phyloP scores from a whole-genome alignment of 1,284 basidiomycete species.

The Austroboletus olivaceoglutinosus region DNA sequence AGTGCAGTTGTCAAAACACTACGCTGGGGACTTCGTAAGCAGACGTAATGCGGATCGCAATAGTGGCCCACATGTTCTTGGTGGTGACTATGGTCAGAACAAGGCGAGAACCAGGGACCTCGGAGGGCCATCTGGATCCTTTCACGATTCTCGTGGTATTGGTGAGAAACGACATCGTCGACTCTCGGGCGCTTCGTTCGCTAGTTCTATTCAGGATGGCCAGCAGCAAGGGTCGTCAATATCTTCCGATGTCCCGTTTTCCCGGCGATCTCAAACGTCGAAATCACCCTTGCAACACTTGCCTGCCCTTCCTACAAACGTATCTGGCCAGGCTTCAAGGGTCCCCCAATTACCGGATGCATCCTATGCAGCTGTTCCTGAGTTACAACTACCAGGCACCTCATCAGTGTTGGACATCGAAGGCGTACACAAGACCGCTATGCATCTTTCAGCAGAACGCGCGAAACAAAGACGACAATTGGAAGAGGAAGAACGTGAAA shows the following conservation, averaged over 20 bases:
- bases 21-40: slow-evolving; percentile 16
- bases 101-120: slow-evolving; percentile 20
- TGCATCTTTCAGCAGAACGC: slow-evolving; percentile 88
- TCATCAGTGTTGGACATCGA: slow-evolving; percentile 58
- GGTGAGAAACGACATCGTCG: slow-evolving; percentile 28
- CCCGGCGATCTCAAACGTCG: slow-evolving; percentile 25
- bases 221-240: slow-evolving; percentile 23
- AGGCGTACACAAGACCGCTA: slow-evolving; percentile 74
- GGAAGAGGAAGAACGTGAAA: slow-evolving; percentile 85
- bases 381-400: slow-evolving; percentile 36
- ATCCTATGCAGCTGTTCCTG: slow-evolving; percentile 38
- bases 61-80: slow-evolving; percentile 5
- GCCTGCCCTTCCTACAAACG: slow-evolving; percentile 26
- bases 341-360: slow-evolving; percentile 36
- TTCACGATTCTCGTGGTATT: slow-evolving; percentile 18
- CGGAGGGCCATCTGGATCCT: slow-evolving; percentile 9
- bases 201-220: slow-evolving; percentile 26
- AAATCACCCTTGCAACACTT: slow-evolving; percentile 36
- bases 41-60: slow-evolving; percentile 24
- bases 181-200: slow-evolving; percentile 27
- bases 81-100: slow-evolving; percentile 21
- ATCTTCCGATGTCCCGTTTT: slow-evolving; percentile 23
- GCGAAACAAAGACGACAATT: slow-evolving; percentile 77
- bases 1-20: slow-evolving; percentile 17
- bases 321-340: slow-evolving; percentile 6